Base-by-base conservation (phyloP, 1,284 basidiomycete genomes). In the Rhodotorula sp. region DNA sequence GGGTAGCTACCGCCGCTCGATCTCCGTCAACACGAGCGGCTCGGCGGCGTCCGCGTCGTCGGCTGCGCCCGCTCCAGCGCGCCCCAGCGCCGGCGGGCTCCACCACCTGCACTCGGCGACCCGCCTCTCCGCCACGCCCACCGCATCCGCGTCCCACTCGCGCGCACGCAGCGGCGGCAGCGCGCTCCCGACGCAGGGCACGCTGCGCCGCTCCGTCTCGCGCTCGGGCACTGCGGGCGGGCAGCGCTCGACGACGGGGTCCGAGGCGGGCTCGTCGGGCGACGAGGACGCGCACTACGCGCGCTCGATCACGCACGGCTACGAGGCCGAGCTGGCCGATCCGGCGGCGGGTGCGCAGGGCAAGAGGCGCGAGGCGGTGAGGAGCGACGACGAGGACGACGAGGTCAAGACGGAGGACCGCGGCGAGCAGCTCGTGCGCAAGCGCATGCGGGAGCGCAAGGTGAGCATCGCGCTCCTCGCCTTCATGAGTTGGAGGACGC, bases 341-440 rank as follows among this genome's bases (percentile, higher is more conserved):
- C 55, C 41, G 10, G 21, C 52, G 25, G 10, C 9, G 27, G 9
- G 34, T 34, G 34, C 34, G 34, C 34, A 34, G 34, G 34, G 16
- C 12, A 27, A 27, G 53, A 48, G 59, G 21, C 25, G 61, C 12
- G 55, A 46, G 23, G 45, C 41, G 54, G 58, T 50, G 9, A 63
- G 57, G 27, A 78, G 79, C 41, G 71, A 73, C 44, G 78, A 75
- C 16, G 80, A 81, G 41, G 85, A 86, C 66, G 85, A 87, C 69
- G 85, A 85, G 70, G 81, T 82, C 14, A 77, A 81, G 56, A 80
- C 81, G 16, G 78, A 80, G 49, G 86, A 87, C 76, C 80, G 85
- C 42, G 86, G 86, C 13, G 85, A 85, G 70, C 84, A 84, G 74
- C 83, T 87, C 14, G 84, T 87, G 67, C 80, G 84, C 50, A 80